Base-by-base conservation (phyloP, 495 filamentous ascomycete genomes). In the Bacidia gigantensis region DNA sequence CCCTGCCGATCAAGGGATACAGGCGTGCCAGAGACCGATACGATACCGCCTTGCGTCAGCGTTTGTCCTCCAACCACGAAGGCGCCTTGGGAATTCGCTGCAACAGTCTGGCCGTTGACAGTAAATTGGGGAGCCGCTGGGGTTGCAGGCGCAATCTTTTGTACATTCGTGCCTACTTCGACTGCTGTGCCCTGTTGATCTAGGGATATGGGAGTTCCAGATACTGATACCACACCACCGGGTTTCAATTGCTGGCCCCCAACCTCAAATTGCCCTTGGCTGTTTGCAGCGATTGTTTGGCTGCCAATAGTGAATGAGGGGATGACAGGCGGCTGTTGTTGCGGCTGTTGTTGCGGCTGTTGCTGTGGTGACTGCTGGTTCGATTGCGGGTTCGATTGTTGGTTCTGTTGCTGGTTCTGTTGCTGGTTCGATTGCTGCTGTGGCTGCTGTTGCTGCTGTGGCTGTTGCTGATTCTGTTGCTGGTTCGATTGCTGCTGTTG, bases 221-320 rank as follows among this genome's bases (percentile, higher is more conserved):
- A 38, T 1, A 57, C 43, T 0, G 46, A 50, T 9, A 60, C 43
- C 14, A 11, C 55, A 17, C 38, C 55, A 21, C 54, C 54, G 3
- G 53, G 46, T n/a, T 40, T 41, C 22, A 61, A 46, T 2, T 57
- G 56, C 29, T 61, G 59, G 24, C 26, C 20, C 10, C 50, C 58
- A 11, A 59, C 26, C 26, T 59, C 14, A 45, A 45, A 61, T 26
- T 56, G 42, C 26, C 39, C 25, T 22, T 40, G 39, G 3, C 52
- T 12, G 26, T 59, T 51, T 14, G 53, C 32, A 7, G 59, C 52
- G 10, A 57, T 35, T 14, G 40, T 52, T 41, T 52, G 42, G 22
- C 12, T 17, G 49, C 20, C 38, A 11, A 61, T 29, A 9, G 42
- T 53, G 3, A 58, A 40, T 3, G 47, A 35, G 14, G 29, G 29